Base-by-base conservation (phyloP, 345 rosid species). In the Ceriops decandra region DNA sequence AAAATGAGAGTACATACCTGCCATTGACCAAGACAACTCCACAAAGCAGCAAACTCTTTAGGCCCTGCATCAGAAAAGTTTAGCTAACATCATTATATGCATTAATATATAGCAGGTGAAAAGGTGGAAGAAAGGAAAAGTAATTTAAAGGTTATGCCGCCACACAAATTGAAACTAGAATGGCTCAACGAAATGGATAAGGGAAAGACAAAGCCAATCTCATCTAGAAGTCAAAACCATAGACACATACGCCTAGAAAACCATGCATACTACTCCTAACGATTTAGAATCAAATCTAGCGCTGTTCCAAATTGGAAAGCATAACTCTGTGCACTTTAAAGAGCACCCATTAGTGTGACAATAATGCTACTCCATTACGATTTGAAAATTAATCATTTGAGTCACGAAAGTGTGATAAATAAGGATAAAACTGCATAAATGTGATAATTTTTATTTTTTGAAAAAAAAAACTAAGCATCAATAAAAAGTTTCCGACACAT, bases 11-110 rank as follows among this genome's bases (percentile, higher is more conserved):
- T 61, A 77, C 89, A 85, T 66, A 87, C 97, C 54, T 87, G 82
- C 90, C 88, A 87, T 61, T 85, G 87, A 42, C 85, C 86, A 28
- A 91, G 88, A 63, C 89, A 81, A 70, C 71, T 83, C 92, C 92
- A 85, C 32, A 88, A 77, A 60, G 82, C 88, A 59, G 80, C 80
- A 81, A 87, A 88, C 76, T 83, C 97, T 5, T 30, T 66, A 3
- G 84, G 86, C 63, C 91, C 95, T 83, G 82, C 31, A 77, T 68
- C 51, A 31, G 5, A 42, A 68, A 63, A 65, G 73, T 52, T 42
- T 4, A 57, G 19, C 47, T 15, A 28, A 56, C 7, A 22, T 57
- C 22, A 66, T 2, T 2, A 61, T 22, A 36, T 42, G 15, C 53
- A 52, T 31, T 51, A 4, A 6, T 56, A 11, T 15, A 71, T 59